Evolutionary conservation across 2,329 filamentous ascomycete genomes (phyloP), one percentile per base, ranked within the genome.

Genomic region (Macrophomina tecta): DNA sequence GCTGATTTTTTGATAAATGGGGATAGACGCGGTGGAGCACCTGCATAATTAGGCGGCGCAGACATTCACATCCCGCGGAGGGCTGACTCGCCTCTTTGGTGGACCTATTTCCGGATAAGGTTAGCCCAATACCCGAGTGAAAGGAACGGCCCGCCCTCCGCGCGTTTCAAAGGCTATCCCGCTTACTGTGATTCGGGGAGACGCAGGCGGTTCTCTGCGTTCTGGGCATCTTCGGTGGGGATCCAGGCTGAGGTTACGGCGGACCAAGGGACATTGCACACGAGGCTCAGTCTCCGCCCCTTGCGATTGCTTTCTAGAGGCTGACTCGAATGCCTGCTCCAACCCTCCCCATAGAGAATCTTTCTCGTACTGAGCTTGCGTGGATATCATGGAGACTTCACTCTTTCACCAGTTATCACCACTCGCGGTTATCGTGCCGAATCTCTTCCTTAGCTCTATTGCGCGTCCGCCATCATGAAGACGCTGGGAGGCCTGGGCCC

Each of bases 401-500:
- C 16, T 16, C 16, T 12, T 36, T 28, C 12, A 18, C 30, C 42
- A n/a, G 9, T 34, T 7, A 28, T 62, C 18, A 48, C 58, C 45
- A 32, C 46, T 38, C 8, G 16, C n/a, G 9, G 3, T 49, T 36
- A 12, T 3, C 8, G 42, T 28, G 32, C 45, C 38, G 58, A 8
- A 4, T 32, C 32, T 28, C 38, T 14, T 18, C 5, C 32, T n/a
- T 12, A 9, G 3, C 4, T 11, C 18, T 11, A 11, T 48, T 45
- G 16, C 58, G 14, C 58, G 11, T 36, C 30, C 42, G 12, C 58
- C n/a, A 36, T n/a, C n/a, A 62, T 62, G 58, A 62, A 62, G 32
- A 62, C 58, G 9, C 45, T 62, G 8, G 58, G 58, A 34, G 58
- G 58, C 58, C 32, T 62, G 4, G 58, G 58, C n/a, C 58, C 58